Evolutionary conservation across 768 basidiomycete genomes (phyloP).

Genomic region (Pleurotus sapidus): DNA sequence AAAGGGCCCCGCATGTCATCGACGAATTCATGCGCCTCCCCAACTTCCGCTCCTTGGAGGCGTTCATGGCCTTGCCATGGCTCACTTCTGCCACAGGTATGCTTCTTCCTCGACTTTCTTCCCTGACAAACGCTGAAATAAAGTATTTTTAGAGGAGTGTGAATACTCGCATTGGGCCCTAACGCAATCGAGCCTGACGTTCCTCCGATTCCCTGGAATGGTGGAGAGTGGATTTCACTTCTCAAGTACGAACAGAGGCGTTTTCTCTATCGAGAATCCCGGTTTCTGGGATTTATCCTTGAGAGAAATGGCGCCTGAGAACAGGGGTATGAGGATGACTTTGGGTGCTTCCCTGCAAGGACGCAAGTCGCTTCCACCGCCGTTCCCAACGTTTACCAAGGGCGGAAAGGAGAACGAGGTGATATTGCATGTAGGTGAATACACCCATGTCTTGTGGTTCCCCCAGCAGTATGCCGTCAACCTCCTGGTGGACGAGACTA

Average conservation of each 20-base stretch:
- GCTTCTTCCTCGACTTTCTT: background rate
- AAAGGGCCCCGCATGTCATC: background rate
- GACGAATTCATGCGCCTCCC: constrained; percentile 10
- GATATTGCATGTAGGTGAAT: background rate
- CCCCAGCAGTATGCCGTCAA: constrained; percentile 1
- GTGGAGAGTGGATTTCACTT: constrained; percentile 5
- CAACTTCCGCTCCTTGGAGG: background rate
- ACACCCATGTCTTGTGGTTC: constrained; percentile 1
- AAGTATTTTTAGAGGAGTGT: background rate
- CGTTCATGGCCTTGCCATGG: constrained; percentile 5
- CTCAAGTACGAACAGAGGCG: background rate
- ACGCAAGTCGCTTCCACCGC: background rate
- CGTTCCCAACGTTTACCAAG: background rate
- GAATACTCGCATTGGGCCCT: constrained; percentile 8
- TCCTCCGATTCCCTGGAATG: constrained; percentile 9
- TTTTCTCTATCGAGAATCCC: constrained; percentile 4
- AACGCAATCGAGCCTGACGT: background rate
- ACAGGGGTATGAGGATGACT: background rate
- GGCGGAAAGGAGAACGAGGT: background rate
- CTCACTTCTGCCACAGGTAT: constrained; percentile 1
- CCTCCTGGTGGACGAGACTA: background rate
- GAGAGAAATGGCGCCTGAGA: background rate
- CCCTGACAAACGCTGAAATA: background rate
- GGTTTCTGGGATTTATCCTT: background rate
- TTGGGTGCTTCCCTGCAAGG: background rate